Evolutionary conservation across 2,329 filamentous ascomycete genomes (phyloP).

Genomic region (Cordyceps sp.): DNA sequence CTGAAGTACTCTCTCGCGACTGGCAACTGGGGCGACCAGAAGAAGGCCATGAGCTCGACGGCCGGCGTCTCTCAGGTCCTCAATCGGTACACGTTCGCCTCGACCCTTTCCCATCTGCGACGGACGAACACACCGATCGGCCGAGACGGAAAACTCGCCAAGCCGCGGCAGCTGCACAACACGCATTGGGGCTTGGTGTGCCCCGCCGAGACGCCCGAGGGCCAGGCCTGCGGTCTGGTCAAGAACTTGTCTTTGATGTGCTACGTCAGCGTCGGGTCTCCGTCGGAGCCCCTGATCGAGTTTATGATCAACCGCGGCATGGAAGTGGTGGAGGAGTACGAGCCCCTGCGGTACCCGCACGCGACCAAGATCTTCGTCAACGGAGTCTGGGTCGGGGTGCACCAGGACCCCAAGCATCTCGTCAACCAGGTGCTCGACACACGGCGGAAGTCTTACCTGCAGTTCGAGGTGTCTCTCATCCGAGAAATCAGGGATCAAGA

Average conservation of each 20-base stretch:
- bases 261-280: conserved; percentile 89
- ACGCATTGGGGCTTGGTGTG: conserved; percentile 98
- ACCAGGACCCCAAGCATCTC: conserved; percentile 73
- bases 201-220: conserved; percentile 93
- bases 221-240: conserved; percentile 93
- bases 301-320: conserved; percentile 95
- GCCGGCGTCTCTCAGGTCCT: conserved; percentile 96
- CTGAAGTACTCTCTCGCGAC: conserved; percentile 94
- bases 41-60: conserved; percentile 89
- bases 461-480: conserved; percentile 85
- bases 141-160: conserved; percentile 93
- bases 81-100: conserved; percentile 94
- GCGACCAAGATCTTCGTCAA: conserved; percentile 98
- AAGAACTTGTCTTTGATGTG: conserved; percentile 98
- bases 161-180: conserved; percentile 94
- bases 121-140: conserved; percentile 96
- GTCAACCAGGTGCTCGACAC: conserved; percentile 65
- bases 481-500: conserved; percentile 93
- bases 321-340: conserved; percentile 93
- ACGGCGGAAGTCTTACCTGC: conserved; percentile 67
- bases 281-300: conserved; percentile 75
- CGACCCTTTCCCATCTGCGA: conserved; percentile 88
- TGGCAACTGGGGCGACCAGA: conserved; percentile 98
- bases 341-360: conserved; percentile 67
- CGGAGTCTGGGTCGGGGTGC: conserved; percentile 93